Evolutionary conservation across 1,284 basidiomycete genomes (phyloP), one percentile per base, ranked within the genome.

Genomic region (Apiotrichum veenhuisii): DNA sequence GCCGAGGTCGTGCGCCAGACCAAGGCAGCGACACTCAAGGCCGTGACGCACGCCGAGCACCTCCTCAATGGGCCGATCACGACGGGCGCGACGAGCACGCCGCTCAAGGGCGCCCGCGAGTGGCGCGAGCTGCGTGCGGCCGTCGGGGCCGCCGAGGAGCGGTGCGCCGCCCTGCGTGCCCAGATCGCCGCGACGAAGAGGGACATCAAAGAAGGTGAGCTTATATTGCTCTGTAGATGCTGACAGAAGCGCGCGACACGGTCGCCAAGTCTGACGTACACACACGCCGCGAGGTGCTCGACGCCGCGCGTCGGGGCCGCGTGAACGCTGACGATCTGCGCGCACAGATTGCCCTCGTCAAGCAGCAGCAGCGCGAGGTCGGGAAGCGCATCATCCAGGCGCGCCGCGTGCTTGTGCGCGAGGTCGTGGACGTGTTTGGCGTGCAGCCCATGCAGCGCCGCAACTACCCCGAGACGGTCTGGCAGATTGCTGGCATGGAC

Each of bases 381-480:
- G 52, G 65, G 11, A 59, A 61, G 23, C 62, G 67, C 1, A 62
- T 75, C 2, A 55, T 67, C 3, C 65, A 71, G 40, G 74, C 74
- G 2, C 37, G 74, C 8, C 54, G 58, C 12, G 71, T 75, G 1
- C 57, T 75, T 5, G 64, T 71, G 1, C 57, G 60, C 15, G 74
- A 75, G 59, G 71, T 68, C 4, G 58, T 72, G 36, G 57, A 58
- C 5, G 65, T 74, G 1, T 73, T 75, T 57, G 69, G 72, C 17
- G 44, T 75, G 8, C 60, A 63, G 38, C 33, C 34, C 33, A 33
- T 48, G 12, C 33, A 37, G 26, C 46, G 22, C 7, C 33, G 46
- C 20, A 7, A 27, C 15, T 7, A n/a, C 11, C 54, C 57, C 8
- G 38, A 34, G 11, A 47, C 54, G 10, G 66, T 61, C 2, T 72